Percentiles rank a stretch among this genome's conserved stretches.
These are phyloP conservation scores for Malus asiatica DNA, from an alignment of 306 rosid genomes.

Conservation along the genomic window DNA sequence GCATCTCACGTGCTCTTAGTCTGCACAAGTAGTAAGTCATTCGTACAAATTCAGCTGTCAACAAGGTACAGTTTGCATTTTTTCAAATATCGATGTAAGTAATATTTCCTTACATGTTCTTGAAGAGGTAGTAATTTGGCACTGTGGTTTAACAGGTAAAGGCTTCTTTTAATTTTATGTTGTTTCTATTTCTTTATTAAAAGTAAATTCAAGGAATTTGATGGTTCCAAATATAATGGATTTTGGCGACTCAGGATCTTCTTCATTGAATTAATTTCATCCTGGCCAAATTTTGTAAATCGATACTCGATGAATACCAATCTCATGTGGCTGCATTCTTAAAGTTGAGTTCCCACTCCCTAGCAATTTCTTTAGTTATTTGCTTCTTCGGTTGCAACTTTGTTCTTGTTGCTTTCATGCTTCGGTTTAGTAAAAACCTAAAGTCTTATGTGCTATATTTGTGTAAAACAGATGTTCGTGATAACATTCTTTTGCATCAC, in stretches of 20 bases:
- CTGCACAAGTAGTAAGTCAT: neutral
- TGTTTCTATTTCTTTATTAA: neutral
- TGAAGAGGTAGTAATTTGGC: neutral
- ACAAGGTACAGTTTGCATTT: neutral
- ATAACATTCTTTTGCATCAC: neutral
- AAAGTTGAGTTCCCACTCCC: neutral
- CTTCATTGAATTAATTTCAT: neutral
- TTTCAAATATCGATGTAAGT: neutral
- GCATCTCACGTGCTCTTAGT: neutral
- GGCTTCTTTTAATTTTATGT: neutral
- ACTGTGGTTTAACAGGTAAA: neutral
- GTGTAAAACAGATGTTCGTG: neutral
- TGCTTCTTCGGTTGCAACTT: neutral
- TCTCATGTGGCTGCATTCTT: neutral
- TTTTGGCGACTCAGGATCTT: neutral
- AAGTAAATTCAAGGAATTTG: neutral
- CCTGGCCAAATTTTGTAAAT: neutral
- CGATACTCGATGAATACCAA: neutral
- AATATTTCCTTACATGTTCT: neutral
- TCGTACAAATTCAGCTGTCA: neutral
- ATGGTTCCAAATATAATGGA: neutral
- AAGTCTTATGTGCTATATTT: neutral
- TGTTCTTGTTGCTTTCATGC: neutral
- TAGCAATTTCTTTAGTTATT: neutral
- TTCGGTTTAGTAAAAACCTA: neutral